Percentiles rank a stretch among this genome's conserved stretches.
These are phyloP conservation scores for Obelidium mucronatum DNA, from an alignment of 192 early-diverging fungal genomes.

Conservation along the genomic window DNA sequence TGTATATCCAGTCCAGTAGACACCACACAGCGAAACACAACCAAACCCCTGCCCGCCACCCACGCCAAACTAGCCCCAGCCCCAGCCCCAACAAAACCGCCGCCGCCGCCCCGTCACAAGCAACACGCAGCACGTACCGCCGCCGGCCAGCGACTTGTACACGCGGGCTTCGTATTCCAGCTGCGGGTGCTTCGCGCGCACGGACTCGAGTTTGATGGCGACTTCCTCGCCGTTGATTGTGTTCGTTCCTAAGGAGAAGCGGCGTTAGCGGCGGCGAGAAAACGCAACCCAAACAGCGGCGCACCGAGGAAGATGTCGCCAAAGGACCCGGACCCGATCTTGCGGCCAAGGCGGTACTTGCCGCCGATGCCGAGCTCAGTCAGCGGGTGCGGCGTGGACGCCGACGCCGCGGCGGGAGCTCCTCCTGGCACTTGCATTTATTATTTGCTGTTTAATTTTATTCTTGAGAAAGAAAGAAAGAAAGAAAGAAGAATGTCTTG, in stretches of 20 bases:
- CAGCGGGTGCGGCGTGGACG: constrained; percentile 34
- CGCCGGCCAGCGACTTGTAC: constrained; percentile 93
- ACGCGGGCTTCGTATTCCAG: constrained; percentile 97
- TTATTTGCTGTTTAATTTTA: neutral
- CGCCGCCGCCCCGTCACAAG: too few species aligned
- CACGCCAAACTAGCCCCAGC: too few species aligned
- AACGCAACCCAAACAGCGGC: constrained; percentile 31
- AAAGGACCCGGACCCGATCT: constrained; percentile 95
- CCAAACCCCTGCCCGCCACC: too few species aligned
- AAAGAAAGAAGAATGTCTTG: neutral
- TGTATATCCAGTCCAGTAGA: too few species aligned
- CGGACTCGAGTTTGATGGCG: constrained; percentile 95
- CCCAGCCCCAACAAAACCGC: too few species aligned
- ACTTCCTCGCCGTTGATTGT: constrained; percentile 93
- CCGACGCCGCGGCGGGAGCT: neutral
- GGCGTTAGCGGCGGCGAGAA: constrained; percentile 1
- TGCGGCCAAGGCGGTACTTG: constrained; percentile 92
- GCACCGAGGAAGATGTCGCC: constrained; percentile 94
- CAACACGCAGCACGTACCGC: constrained; percentile 62
- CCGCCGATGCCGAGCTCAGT: constrained; percentile 79
- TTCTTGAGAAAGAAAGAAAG: neutral
- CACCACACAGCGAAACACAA: too few species aligned
- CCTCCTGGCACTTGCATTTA: constrained; percentile 6
- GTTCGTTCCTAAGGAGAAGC: constrained; percentile 71
- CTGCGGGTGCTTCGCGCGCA: constrained; percentile 95